Evolutionary conservation across 208 protist species (phyloP).

Genomic region (Crithidia bombi): DNA sequence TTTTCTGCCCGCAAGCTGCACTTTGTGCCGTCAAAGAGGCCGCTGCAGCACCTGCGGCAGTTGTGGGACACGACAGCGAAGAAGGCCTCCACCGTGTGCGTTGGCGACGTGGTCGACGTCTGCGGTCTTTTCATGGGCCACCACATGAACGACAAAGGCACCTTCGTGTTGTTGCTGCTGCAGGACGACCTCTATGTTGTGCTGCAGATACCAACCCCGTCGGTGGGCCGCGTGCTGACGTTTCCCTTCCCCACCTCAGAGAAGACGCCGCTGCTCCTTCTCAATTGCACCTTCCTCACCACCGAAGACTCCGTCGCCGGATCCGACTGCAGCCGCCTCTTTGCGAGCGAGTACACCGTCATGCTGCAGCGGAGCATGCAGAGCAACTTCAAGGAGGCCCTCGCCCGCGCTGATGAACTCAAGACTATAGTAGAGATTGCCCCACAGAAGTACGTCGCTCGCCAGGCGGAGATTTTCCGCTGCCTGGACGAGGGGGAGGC

Average conservation of each 20-base stretch:
- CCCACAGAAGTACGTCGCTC: slow-evolving; percentile 26
- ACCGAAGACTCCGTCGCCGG: slow-evolving; percentile 53
- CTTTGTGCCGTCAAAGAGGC: slow-evolving; percentile 38
- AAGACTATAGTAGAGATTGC: slow-evolving; percentile 11
- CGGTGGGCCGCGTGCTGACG: slow-evolving; percentile 37
- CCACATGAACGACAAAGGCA: slow-evolving; percentile 35
- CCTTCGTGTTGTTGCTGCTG: slow-evolving; percentile 48
- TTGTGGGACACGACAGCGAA: slow-evolving; percentile 16
- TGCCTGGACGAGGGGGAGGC: slow-evolving; percentile 21
- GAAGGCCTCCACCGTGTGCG: slow-evolving; percentile 6
- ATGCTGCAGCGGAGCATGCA: slow-evolving; percentile 25
- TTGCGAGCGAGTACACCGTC: slow-evolving; percentile 78
- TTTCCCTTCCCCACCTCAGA: slow-evolving; percentile 38
- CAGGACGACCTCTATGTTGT: slow-evolving; percentile 50
- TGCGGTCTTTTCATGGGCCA: slow-evolving; percentile 59
- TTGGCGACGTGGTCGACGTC: slow-evolving; percentile 55
- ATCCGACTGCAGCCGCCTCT: slow-evolving; percentile 65
- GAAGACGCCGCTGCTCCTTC: slow-evolving; percentile 45
- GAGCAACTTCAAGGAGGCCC: slow-evolving; percentile 16
- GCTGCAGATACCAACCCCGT: slow-evolving; percentile 63
- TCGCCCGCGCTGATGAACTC: slow-evolving; percentile 4
- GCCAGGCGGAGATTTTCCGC: slow-evolving; percentile 36
- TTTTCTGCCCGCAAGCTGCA: slow-evolving; percentile 58
- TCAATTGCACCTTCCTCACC: slow-evolving; percentile 68
- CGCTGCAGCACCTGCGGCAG: slow-evolving; percentile 28